Percentiles rank a stretch among this genome's conserved stretches.
Conservation (phyloP, 2,329 filamentous ascomycete species). For the Chlorencoelia australis region DNA sequence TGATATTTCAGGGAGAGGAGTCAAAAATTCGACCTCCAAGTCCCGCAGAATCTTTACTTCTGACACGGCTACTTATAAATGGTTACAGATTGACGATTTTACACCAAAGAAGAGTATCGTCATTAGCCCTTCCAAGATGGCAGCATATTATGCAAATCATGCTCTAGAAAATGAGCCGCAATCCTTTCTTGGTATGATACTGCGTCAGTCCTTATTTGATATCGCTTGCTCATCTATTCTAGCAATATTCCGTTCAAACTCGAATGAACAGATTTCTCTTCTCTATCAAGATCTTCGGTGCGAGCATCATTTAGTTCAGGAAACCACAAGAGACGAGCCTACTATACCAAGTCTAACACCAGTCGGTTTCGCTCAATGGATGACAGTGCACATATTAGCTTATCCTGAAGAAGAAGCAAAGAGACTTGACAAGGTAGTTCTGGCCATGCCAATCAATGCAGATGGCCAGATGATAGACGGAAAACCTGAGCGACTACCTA, state of each 20-base stretch:
- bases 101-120: conserved; percentile 59
- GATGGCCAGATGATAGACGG: conserved; percentile 48
- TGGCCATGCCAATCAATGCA: conserved; percentile 56
- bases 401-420: conserved; percentile 67
- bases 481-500: conserved; percentile 64
- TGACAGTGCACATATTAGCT: conserved; percentile 61
- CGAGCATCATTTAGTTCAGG: conserved; percentile 57
- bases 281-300: conserved; percentile 45
- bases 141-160: conserved; percentile 60
- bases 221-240: conserved; percentile 9
- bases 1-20: no score
- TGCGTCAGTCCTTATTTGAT: background rate
- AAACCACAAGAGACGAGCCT: conserved; percentile 40
- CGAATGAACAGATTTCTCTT: conserved; percentile 41
- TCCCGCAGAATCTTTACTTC: no score
- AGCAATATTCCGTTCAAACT: conserved; percentile 20
- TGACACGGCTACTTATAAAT: no score
- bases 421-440: conserved; percentile 57
- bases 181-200: conserved; percentile 53
- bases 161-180: conserved; percentile 55
- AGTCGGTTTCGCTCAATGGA: conserved; percentile 61
- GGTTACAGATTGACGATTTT: conserved; percentile 54
- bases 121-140: conserved; percentile 66
- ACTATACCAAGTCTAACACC: conserved; percentile 56
- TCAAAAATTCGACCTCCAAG: no score